Percentiles rank a stretch among this genome's conserved stretches.
Evolutionary conservation across 1,284 basidiomycete species (phyloP).

Genomic region (Termitomyces sp.): DNA sequence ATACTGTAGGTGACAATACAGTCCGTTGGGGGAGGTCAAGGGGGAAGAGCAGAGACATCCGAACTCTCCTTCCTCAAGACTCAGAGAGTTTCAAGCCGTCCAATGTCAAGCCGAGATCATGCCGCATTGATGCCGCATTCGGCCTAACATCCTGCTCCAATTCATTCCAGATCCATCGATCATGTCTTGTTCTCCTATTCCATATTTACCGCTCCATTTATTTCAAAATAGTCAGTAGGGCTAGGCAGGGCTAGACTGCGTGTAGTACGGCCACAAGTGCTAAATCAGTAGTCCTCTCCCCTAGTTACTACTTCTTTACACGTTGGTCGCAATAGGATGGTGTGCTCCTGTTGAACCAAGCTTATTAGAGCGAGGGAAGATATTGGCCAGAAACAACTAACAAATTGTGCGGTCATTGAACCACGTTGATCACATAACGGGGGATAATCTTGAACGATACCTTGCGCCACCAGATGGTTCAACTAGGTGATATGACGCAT

Average conservation of each 20-base stretch:
- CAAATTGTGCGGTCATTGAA: slow-evolving; percentile 93
- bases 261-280: not conserved
- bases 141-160: not conserved
- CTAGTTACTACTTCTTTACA: slow-evolving; percentile 94
- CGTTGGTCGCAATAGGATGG: slow-evolving; percentile 85
- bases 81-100: not conserved
- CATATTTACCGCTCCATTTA: not conserved
- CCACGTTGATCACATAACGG: slow-evolving; percentile 81
- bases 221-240: not conserved
- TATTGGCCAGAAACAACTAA: slow-evolving; percentile 35
- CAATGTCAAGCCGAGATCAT: slow-evolving; percentile 3
- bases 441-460: slow-evolving; percentile 92
- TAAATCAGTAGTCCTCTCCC: slow-evolving; percentile 81
- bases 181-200: slow-evolving; percentile 5
- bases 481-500: slow-evolving; percentile 46
- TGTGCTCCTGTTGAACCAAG: slow-evolving; percentile 68
- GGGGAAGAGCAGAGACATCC: slow-evolving; percentile 13
- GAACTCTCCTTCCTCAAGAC: not conserved
- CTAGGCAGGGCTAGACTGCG: not conserved
- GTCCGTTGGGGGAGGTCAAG: slow-evolving; percentile 8
- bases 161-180: not conserved
- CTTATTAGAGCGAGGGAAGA: not conserved
- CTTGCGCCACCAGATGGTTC: slow-evolving; percentile 85
- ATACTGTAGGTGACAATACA: slow-evolving; percentile 8
- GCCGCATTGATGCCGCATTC: slow-evolving; percentile 6